Conservation (phyloP, 768 basidiomycete genomes). For the Lentinula detonsa region DNA sequence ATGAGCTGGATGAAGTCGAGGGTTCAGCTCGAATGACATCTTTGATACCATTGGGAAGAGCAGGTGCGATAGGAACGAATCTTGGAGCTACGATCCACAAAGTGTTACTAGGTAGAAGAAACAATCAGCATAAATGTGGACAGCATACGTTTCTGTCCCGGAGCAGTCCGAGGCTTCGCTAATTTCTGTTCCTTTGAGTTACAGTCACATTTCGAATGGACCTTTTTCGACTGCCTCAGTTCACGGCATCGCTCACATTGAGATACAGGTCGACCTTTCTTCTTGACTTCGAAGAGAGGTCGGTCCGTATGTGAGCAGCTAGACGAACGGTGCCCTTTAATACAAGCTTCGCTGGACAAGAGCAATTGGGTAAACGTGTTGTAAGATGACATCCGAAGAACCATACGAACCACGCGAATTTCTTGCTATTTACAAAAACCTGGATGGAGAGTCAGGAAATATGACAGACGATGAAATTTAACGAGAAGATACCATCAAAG, state of each 20-base stretch:
- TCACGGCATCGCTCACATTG: conserved; percentile 86
- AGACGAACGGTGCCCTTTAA: conserved; percentile 91
- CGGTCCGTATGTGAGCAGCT: conserved; percentile 82
- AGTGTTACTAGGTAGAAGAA: background rate
- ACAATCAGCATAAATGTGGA: conserved; percentile 6
- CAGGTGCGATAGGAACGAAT: conserved; percentile 65
- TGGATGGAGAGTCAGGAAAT: conserved; percentile 11
- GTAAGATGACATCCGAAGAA: background rate
- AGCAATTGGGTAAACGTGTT: background rate
- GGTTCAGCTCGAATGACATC: conserved; percentile 38
- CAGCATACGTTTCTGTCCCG: conserved; percentile 33
- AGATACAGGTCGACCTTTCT: conserved; percentile 87
- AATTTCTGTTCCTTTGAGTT: conserved; percentile 31
- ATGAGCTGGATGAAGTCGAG: conserved; percentile 30
- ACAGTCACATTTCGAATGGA: conserved; percentile 82
- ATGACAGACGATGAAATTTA: too few species aligned
- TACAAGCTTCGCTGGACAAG: conserved; percentile 73
- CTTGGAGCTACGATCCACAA: conserved; percentile 35
- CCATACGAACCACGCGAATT: conserved; percentile 59
- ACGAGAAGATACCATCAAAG: background rate
- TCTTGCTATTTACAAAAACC: conserved; percentile 75
- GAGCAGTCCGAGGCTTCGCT: conserved; percentile 22
- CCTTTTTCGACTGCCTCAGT: conserved; percentile 69
- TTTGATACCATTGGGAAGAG: conserved; percentile 68
- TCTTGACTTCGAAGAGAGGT: conserved; percentile 90